These are phyloP conservation scores for Hypoxylon fragiforme DNA, from an alignment of 495 filamentous ascomycete genomes.

Conservation along the genomic window DNA sequence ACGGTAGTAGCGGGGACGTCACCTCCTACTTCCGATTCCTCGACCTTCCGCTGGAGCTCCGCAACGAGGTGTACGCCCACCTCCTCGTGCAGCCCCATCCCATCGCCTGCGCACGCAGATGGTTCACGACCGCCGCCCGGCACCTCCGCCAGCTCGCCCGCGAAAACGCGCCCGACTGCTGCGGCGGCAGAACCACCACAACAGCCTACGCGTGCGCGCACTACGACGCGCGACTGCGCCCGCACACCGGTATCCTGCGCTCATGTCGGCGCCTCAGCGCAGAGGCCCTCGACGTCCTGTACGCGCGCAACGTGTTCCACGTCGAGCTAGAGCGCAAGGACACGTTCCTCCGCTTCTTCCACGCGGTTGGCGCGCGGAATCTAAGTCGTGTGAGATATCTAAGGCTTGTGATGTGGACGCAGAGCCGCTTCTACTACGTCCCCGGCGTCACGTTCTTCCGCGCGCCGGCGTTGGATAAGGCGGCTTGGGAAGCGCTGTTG, in stretches of 20 bases:
- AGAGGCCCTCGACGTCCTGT: conserved; percentile 31
- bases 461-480: not conserved
- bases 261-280: no score
- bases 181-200: no score
- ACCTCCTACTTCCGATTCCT: conserved; percentile 7
- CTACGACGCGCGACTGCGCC: no score
- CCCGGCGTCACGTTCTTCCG: conserved; percentile 9
- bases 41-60: conserved; percentile 16
- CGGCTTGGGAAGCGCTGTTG: conserved; percentile 3
- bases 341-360: conserved; percentile 3
- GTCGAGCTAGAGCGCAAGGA: conserved; percentile 9
- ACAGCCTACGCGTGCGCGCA: no score
- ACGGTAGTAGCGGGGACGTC: not conserved
- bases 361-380: conserved; percentile 1
- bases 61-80: conserved; percentile 13
- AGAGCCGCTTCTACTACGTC: not conserved
- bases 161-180: no score
- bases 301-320: conserved; percentile 26
- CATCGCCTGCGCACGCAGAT: not conserved
- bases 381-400: conserved; percentile 6
- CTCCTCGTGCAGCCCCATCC: not conserved
- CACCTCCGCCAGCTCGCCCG: conserved; percentile 6
- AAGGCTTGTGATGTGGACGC: not conserved
- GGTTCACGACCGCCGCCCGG: conserved; percentile 6
- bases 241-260: no score